These are phyloP conservation scores for Phlyctochytrium planicorne DNA, from an alignment of 192 early-diverging fungal species.

Conservation along the genomic window DNA sequence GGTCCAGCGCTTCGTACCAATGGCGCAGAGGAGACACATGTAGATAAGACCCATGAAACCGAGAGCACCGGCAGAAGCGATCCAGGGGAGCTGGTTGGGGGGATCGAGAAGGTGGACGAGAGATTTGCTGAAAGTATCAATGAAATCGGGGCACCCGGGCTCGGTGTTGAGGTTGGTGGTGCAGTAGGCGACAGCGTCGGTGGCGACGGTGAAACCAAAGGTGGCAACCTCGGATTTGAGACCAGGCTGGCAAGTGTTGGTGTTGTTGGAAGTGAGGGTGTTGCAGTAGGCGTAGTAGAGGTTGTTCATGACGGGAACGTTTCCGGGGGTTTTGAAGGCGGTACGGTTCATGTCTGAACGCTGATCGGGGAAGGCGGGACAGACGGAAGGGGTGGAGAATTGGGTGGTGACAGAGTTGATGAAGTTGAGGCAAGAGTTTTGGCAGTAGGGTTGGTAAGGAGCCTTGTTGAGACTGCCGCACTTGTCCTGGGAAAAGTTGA, in stretches of 20 bases:
- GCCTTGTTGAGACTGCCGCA: not conserved
- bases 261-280: slow-evolving; percentile 23
- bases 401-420: slow-evolving; percentile 26
- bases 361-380: slow-evolving; percentile 9
- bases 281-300: slow-evolving; percentile 21
- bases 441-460: slow-evolving; percentile 28
- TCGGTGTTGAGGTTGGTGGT: slow-evolving; percentile 13
- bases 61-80: slow-evolving; percentile 30
- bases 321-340: slow-evolving; percentile 10
- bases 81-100: slow-evolving; percentile 24
- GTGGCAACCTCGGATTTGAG: slow-evolving; percentile 15
- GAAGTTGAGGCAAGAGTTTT: slow-evolving; percentile 24
- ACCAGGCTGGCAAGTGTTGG: slow-evolving; percentile 19
- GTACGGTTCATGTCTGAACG: not conserved
- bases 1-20: slow-evolving; percentile 23
- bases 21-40: slow-evolving; percentile 19
- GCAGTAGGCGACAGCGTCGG: slow-evolving; percentile 26
- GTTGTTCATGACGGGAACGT: not conserved
- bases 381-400: slow-evolving; percentile 30
- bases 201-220: slow-evolving; percentile 26
- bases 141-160: slow-evolving; percentile 3
- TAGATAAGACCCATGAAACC: slow-evolving; percentile 23
- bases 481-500: slow-evolving; percentile 17
- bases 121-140: not conserved
- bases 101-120: slow-evolving; percentile 9